Evolutionary conservation across 1,284 basidiomycete species (phyloP).

Genomic region (Melampsora americana): DNA sequence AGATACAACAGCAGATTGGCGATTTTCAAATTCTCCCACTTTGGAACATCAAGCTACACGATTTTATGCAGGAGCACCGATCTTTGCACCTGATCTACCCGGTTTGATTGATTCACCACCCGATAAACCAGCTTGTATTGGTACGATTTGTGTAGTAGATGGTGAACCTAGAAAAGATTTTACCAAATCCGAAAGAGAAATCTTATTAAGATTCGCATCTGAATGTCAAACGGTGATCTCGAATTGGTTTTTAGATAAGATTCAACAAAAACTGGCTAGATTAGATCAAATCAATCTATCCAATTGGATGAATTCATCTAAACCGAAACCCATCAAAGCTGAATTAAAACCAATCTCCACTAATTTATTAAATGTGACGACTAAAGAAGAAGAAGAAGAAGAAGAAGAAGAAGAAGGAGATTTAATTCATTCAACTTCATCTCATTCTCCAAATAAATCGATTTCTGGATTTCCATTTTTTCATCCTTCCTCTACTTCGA

Average conservation of each 20-base stretch:
- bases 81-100: slow-evolving; percentile 36
- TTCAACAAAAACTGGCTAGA: slow-evolving; percentile 10
- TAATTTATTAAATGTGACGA: too few species aligned
- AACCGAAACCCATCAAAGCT: too few species aligned
- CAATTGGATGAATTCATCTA: neutral
- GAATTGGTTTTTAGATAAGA: slow-evolving; percentile 46
- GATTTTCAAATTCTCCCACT: slow-evolving; percentile 33
- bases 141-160: slow-evolving; percentile 51
- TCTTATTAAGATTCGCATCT: slow-evolving; percentile 47
- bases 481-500: too few species aligned
- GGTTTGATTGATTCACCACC: slow-evolving; percentile 37
- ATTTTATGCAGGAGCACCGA: slow-evolving; percentile 45
- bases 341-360: too few species aligned
- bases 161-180: slow-evolving; percentile 47
- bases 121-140: slow-evolving; percentile 43
- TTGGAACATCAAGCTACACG: slow-evolving; percentile 18
- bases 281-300: slow-evolving; percentile 5
- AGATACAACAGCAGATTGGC: slow-evolving; percentile 40
- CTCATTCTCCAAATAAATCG: too few species aligned
- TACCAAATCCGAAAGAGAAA: slow-evolving; percentile 47
- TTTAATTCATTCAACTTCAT: too few species aligned
- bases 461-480: too few species aligned
- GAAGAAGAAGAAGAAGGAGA: too few species aligned
- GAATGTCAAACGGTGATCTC: slow-evolving; percentile 46
- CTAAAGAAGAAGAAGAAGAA: too few species aligned